Evolutionary conservation across 140 eudicot species (phyloP).

Genomic region (Bidens hawaiensis): DNA sequence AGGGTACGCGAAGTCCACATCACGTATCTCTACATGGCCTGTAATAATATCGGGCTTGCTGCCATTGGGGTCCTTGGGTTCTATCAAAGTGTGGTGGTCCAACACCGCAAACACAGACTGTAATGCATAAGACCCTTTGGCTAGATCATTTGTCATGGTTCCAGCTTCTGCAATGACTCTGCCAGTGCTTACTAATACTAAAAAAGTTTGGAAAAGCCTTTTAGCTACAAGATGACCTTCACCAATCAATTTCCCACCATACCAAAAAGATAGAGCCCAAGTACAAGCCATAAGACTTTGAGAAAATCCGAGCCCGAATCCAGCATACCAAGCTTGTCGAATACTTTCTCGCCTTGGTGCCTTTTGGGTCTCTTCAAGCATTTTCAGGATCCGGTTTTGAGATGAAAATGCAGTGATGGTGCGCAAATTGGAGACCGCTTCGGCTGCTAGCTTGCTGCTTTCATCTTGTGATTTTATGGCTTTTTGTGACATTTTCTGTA

Average conservation of each 20-base stretch:
- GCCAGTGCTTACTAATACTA: conserved; percentile 60
- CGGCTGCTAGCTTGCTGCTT: conserved; percentile 65
- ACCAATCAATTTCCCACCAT: conserved; percentile 53
- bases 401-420: conserved; percentile 67
- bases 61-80: conserved; percentile 57
- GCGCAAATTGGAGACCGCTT: conserved; percentile 56
- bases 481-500: conserved; percentile 50
- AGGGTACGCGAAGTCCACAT: conserved; percentile 58
- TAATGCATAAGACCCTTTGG: conserved; percentile 59
- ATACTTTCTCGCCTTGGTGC: conserved; percentile 54
- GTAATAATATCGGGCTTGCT: conserved; percentile 34
- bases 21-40: conserved; percentile 48
- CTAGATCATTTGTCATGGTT: conserved; percentile 63
- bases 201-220: conserved; percentile 50
- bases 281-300: conserved; percentile 55
- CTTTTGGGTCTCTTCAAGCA: conserved; percentile 54
- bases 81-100: conserved; percentile 49
- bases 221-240: conserved; percentile 40
- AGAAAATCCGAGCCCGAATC: conserved; percentile 60
- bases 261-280: conserved; percentile 76
- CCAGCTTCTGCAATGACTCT: conserved; percentile 69
- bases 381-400: conserved; percentile 53
- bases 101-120: conserved; percentile 55
- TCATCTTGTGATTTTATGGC: conserved; percentile 62
- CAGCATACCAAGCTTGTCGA: conserved; percentile 67